Evolutionary conservation across 2,329 filamentous ascomycete species (phyloP), one percentile per base, ranked within the genome.

Genomic region (Phaeosphaeriaceae sp.): DNA sequence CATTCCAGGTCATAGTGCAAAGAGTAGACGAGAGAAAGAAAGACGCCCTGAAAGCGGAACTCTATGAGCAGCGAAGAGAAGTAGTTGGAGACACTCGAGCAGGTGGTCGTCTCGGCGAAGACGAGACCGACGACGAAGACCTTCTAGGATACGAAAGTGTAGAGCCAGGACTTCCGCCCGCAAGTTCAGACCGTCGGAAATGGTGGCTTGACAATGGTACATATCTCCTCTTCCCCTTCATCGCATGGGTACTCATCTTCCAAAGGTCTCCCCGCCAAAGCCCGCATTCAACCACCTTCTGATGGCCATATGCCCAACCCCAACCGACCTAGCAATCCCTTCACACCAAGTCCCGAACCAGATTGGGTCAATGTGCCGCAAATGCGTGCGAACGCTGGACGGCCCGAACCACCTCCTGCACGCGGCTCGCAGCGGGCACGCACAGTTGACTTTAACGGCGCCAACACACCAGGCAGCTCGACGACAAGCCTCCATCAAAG

Each of bases 1-100:
- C 88, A 0, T 99, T 99, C 72, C 86, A 92, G 65, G 96, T 93
- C 76, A 87, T 84, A 1, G 90, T 98, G 52, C 93, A 84, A 64
- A 88, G 95, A 46, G 82, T 98, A 11, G 86, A 99, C 65, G 91
- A 97, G 73, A 79, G 78, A 22, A 81, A 84, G 53, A 92, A 91
- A 65, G 89, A 93, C 60, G 79, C 81, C 3, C 87, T 98, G 48
- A 91, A 90, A 70, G 85, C 85, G 31, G 84, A 90, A 52, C 82
- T 98, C 11, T 97, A 98, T 73, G 82, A 85, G 21, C 83, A 83
- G 62, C 86, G 89, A 47, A 86, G 90, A 53, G 81, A 81, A 1
- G 87, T 91, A 13, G 85, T 93, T 9, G 90, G 88, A 17, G 85
- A 86, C 52, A 83, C 86, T 7, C 85, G 85, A 2, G 85, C 87